Evolutionary conservation across 306 rosid genomes (phyloP), one percentile per base, ranked within the genome.

Genomic region (Notholithocarpus densiflorus): DNA sequence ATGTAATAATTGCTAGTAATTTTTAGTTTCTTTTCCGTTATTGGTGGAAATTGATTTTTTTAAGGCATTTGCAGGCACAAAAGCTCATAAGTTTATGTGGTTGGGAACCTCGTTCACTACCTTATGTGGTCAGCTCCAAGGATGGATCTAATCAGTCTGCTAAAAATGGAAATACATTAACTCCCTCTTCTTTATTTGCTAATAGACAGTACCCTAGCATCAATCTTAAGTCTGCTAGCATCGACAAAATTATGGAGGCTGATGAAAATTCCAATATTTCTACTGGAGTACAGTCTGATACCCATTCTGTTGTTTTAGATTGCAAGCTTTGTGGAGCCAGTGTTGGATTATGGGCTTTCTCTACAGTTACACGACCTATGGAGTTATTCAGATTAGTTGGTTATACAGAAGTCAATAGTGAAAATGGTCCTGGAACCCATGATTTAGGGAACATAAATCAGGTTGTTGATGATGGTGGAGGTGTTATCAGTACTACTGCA

Each of bases 241-340:
- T 57, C 21, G 74, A 81, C 77, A 89, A 75, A 75, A 77, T 71
- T 74, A 68, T 26, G 23, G 77, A 76, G 77, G 84, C 59, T 61
- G 66, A 85, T 71, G 86, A 82, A 81, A 88, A 34, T 75, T 65
- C 80, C 73, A 83, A 80, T 64, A 56, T 73, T 79, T 84, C 79
- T 77, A 60, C 32, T 74, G 85, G 61, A 78, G 79, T 81, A 76
- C 97, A 89, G 69, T 52, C 86, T 62, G 89, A 87, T 84, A 90
- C 89, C 81, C 84, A 74, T 86, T 95, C 98, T 82, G 89, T 82
- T 72, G 98, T 91, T 77, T 85, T 95, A 73, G 97, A 93, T 84
- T 95, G 99, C 84, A 77, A 82, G 79, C 90, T 91, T 27, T 95
- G 98, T 83, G 99, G 99, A 72, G 99, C 99, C 19, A 88, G 90